phyloP scores from a whole-genome alignment of 2,329 filamentous ascomycete species.

The Dactylonectria macrodidyma region DNA sequence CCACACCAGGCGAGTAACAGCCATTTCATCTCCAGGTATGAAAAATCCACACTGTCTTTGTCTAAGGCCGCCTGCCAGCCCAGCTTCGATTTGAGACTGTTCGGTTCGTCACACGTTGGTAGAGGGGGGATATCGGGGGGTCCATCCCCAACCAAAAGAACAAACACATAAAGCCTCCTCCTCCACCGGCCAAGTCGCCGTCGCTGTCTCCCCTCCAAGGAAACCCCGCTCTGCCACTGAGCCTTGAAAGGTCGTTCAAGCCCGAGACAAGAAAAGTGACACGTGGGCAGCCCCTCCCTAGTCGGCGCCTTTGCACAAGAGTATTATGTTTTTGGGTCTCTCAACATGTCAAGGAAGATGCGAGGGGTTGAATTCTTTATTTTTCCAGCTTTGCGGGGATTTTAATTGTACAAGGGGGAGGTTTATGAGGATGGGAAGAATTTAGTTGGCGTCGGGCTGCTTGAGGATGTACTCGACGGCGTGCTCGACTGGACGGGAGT shows the following conservation, averaged over 20 bases:
- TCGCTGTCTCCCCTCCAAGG: background rate
- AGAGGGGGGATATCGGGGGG: slow-evolving; percentile 22
- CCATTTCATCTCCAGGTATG: slow-evolving; percentile 3
- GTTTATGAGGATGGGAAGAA: slow-evolving; percentile 20
- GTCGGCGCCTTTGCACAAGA: slow-evolving; percentile 25
- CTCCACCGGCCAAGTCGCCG: background rate
- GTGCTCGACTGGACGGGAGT: slow-evolving; percentile 79
- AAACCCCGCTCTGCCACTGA: background rate
- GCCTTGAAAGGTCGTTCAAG: background rate
- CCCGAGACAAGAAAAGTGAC: slow-evolving; percentile 6
- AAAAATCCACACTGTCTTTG: background rate
- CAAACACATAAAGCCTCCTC: slow-evolving; percentile 15
- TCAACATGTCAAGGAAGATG: slow-evolving; percentile 40
- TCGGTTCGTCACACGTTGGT: background rate
- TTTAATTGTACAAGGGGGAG: slow-evolving; percentile 48
- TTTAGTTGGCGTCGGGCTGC: slow-evolving; percentile 89
- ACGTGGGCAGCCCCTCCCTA: slow-evolving; percentile 27
- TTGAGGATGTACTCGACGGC: slow-evolving; percentile 94
- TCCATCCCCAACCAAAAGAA: slow-evolving; percentile 5
- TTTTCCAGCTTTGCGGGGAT: slow-evolving; percentile 23
- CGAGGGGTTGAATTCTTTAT: slow-evolving; percentile 14
- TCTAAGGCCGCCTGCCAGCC: slow-evolving; percentile 9
- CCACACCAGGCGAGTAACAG: slow-evolving; percentile 41
- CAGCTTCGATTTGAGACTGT: slow-evolving; percentile 13
- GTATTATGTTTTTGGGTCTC: slow-evolving; percentile 25